Percentiles rank a stretch among this genome's conserved stretches.
Evolutionary conservation across 768 basidiomycete genomes (phyloP).

Genomic region (Termitomyces sp.): DNA sequence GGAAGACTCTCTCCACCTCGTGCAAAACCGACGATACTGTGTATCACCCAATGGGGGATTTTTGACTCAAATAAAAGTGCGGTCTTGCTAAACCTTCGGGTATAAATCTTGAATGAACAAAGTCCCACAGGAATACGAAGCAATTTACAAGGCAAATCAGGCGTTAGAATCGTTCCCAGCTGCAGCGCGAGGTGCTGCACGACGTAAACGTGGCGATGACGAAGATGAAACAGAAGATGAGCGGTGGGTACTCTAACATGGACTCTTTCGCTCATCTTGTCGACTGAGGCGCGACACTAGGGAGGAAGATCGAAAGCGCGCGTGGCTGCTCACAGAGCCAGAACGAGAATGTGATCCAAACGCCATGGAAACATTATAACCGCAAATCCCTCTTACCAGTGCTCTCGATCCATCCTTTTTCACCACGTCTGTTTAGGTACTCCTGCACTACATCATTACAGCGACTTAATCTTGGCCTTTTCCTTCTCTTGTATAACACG

Average conservation of each 20-base stretch:
- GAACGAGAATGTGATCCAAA: constrained; percentile 32
- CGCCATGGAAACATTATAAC: constrained; percentile 44
- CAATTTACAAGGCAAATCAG: constrained; percentile 78
- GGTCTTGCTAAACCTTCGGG: constrained; percentile 5
- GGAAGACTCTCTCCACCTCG: constrained; percentile 86
- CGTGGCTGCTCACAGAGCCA: constrained; percentile 30
- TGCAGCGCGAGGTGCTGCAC: constrained; percentile 38
- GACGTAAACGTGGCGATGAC: constrained; percentile 63
- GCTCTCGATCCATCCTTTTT: not conserved
- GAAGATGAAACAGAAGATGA: constrained; percentile 57
- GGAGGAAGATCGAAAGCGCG: constrained; percentile 38
- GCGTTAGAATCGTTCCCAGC: constrained; percentile 60
- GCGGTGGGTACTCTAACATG: constrained; percentile 17
- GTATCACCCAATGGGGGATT: constrained; percentile 92
- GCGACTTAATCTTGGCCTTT: constrained; percentile 73
- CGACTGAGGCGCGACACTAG: constrained; percentile 20
- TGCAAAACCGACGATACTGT: constrained; percentile 89
- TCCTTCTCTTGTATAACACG: constrained; percentile 79
- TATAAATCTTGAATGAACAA: not conserved
- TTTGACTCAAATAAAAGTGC: constrained; percentile 85
- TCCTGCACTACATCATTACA: constrained; percentile 29
- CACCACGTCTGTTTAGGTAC: not conserved
- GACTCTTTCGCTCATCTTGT: not conserved
- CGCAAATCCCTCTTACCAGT: not conserved
- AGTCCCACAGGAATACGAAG: constrained; percentile 75